Conservation (phyloP, 192 early-diverging fungal species). For the Coemansia sp. region DNA sequence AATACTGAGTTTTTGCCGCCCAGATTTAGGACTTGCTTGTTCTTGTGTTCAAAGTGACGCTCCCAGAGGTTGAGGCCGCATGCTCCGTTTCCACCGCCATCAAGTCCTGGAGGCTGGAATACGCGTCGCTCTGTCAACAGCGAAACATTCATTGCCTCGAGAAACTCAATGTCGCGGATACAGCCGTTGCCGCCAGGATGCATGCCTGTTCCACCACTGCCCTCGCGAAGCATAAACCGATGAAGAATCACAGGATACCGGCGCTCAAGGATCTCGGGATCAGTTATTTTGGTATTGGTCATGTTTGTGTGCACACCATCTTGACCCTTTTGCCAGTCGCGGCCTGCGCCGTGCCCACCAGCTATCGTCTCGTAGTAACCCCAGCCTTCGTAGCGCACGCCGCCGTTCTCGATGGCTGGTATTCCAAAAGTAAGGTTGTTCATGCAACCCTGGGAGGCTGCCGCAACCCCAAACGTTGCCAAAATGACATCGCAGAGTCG, state of each 20-base stretch:
- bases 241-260: constrained; percentile 87
- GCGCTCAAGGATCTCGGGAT: constrained; percentile 92
- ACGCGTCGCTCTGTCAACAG: constrained; percentile 92
- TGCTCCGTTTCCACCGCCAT: constrained; percentile 72
- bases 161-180: constrained; percentile 92
- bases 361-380: constrained; percentile 98
- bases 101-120: constrained; percentile 81
- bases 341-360: constrained; percentile 83
- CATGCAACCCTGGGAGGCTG: constrained; percentile 90
- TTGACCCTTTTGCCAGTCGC: constrained; percentile 80
- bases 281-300: constrained; percentile 98
- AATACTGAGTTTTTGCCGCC: constrained; percentile 87
- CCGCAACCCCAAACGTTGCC: constrained; percentile 84
- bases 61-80: constrained; percentile 80
- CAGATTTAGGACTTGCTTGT: constrained; percentile 60
- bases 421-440: constrained; percentile 97
- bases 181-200: constrained; percentile 86
- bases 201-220: constrained; percentile 77
- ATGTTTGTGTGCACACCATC: constrained; percentile 82
- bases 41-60: constrained; percentile 27
- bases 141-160: constrained; percentile 80
- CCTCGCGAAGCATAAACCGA: constrained; percentile 72
- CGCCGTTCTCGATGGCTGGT: constrained; percentile 30
- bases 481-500: constrained; percentile 89
- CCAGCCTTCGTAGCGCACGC: constrained; percentile 65